Evolutionary conservation across 805 yeast species (phyloP).

Genomic region (Yamadazyma endophytica): DNA sequence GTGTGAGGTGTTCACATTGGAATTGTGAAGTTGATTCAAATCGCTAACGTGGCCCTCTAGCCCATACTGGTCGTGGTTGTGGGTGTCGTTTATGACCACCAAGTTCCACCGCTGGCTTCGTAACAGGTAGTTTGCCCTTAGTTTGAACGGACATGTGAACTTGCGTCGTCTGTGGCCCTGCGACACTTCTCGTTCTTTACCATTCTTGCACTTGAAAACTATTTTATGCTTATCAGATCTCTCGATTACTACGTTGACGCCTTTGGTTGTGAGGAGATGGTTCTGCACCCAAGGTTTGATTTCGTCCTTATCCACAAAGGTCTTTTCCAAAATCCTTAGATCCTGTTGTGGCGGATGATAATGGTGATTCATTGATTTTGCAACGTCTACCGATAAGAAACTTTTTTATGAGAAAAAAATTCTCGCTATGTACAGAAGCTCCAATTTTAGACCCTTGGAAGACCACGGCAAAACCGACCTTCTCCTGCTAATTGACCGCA

Average conservation of each 20-base stretch:
- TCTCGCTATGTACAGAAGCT: too few relatives aligned
- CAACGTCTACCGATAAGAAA: too few relatives aligned
- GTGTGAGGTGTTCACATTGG: too few relatives aligned
- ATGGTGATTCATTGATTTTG: too few relatives aligned
- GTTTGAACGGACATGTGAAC: slow-evolving; percentile 57
- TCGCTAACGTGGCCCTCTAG: too few relatives aligned
- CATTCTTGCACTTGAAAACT: slow-evolving; percentile 53
- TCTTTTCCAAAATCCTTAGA: background rate
- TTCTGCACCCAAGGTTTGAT: slow-evolving; percentile 61
- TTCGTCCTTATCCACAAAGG: slow-evolving; percentile 33
- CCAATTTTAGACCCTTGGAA: too few relatives aligned
- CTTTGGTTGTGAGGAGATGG: slow-evolving; percentile 41
- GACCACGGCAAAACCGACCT: too few relatives aligned
- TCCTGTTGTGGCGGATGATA: background rate
- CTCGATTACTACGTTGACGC: slow-evolving; percentile 57
- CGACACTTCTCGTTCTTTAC: slow-evolving; percentile 11
- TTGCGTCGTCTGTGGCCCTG: slow-evolving; percentile 17
- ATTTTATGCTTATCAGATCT: slow-evolving; percentile 58
- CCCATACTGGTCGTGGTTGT: slow-evolving; percentile 43
- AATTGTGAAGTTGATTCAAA: too few relatives aligned
- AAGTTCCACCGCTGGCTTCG: slow-evolving; percentile 54
- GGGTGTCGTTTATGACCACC: slow-evolving; percentile 56
- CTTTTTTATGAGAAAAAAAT: too few relatives aligned
- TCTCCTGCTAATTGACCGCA: too few relatives aligned
- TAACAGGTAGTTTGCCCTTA: slow-evolving; percentile 57